These are phyloP conservation scores for Salicornia ramosissima DNA, from an alignment of 148 eudicot species.

Conservation along the genomic window DNA sequence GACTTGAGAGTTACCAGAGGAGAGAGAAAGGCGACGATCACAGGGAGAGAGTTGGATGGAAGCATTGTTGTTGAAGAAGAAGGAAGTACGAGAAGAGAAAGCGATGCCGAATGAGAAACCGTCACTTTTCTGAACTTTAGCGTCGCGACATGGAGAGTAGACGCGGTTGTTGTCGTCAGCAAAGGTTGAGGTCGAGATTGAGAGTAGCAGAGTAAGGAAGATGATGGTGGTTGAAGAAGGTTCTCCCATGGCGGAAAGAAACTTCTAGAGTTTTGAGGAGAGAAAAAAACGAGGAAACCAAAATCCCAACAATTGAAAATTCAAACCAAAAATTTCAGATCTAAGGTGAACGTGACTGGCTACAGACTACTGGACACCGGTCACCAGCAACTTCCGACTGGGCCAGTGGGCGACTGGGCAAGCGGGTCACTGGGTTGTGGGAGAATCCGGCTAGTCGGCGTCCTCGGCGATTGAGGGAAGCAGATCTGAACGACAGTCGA, in stretches of 20 bases:
- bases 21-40: conserved; percentile 49
- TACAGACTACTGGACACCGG: too few species aligned
- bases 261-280: not conserved
- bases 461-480: too few species aligned
- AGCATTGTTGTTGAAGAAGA: conserved; percentile 31
- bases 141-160: conserved; percentile 53
- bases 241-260: conserved; percentile 35
- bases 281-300: not conserved
- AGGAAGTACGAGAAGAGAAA: conserved; percentile 33
- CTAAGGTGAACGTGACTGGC: too few species aligned
- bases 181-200: conserved; percentile 12
- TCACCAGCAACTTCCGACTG: too few species aligned
- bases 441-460: too few species aligned
- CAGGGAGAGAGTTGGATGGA: conserved; percentile 61
- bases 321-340: too few species aligned
- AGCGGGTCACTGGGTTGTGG: too few species aligned
- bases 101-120: conserved; percentile 66
- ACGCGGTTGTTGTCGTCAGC: conserved; percentile 42
- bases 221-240: conserved; percentile 11
- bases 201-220: conserved; percentile 7
- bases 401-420: too few species aligned
- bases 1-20: too few species aligned
- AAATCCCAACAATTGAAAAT: too few species aligned
- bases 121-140: conserved; percentile 43
- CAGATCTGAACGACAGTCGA: too few species aligned